Evolutionary conservation across 2,329 filamentous ascomycete genomes (phyloP).

Genomic region (Diaporthe destruens): DNA sequence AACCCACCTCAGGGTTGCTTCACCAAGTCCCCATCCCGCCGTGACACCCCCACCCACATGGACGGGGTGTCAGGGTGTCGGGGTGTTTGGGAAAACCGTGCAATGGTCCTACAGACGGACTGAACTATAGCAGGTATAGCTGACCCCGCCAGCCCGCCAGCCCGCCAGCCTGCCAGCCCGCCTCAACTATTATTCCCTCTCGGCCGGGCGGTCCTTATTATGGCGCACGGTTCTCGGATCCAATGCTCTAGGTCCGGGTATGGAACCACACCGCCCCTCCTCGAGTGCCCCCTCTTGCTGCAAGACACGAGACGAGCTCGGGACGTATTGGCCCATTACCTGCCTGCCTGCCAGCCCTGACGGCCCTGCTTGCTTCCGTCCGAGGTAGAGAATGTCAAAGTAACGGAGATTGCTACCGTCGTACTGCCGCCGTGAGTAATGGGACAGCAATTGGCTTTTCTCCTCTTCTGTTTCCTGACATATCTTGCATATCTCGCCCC

Average conservation of each 20-base stretch:
- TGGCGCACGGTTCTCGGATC: slow-evolving; percentile 20
- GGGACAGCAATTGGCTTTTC: slow-evolving; percentile 15
- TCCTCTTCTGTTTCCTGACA: background rate
- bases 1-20: no score
- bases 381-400: background rate
- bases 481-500: background rate
- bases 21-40: background rate
- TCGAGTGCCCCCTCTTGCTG: background rate
- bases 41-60: background rate
- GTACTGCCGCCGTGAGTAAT: slow-evolving; percentile 24
- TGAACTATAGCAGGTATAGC: background rate
- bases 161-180: background rate
- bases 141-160: no score
- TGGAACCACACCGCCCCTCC: slow-evolving; percentile 24
- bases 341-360: no score
- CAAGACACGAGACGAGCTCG: slow-evolving; percentile 18
- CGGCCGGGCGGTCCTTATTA: slow-evolving; percentile 19
- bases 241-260: slow-evolving; percentile 1
- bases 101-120: background rate
- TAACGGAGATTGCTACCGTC: slow-evolving; percentile 24
- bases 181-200: background rate
- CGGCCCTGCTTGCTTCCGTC: background rate
- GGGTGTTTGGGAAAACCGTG: background rate
- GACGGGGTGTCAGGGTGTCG: background rate
- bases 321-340: slow-evolving; percentile 13